Conservation (phyloP, 768 basidiomycete species). For the Lactarius deliciosus region DNA sequence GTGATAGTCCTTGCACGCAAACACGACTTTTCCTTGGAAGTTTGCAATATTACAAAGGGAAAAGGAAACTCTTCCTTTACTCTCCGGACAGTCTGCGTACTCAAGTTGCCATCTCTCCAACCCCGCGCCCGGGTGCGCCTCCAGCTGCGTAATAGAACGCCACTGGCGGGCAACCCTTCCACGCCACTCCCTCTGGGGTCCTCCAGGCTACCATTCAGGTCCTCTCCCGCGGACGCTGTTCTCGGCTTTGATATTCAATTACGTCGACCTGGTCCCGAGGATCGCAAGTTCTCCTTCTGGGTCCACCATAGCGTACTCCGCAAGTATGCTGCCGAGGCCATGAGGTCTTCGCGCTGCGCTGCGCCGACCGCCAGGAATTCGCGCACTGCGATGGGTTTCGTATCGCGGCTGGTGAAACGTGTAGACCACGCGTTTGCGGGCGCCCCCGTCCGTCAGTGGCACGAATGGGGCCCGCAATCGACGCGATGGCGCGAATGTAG, state of each 20-base stretch:
- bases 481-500: slow-evolving; percentile 22
- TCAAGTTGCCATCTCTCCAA: slow-evolving; percentile 14
- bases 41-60: slow-evolving; percentile 16
- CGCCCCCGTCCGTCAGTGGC: slow-evolving; percentile 16
- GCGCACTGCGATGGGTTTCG: slow-evolving; percentile 1
- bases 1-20: slow-evolving; percentile 20
- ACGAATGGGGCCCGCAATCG: slow-evolving; percentile 22
- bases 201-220: slow-evolving; percentile 17
- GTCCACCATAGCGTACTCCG: slow-evolving; percentile 11
- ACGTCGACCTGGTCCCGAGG: slow-evolving; percentile 12
- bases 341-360: not conserved
- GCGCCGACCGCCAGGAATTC: not conserved
- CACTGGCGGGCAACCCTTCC: slow-evolving; percentile 5
- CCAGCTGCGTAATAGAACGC: slow-evolving; percentile 18
- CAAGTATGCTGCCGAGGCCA: slow-evolving; percentile 11
- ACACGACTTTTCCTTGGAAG: slow-evolving; percentile 22
- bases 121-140: slow-evolving; percentile 17
- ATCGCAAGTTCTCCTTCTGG: slow-evolving; percentile 22
- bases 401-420: slow-evolving; percentile 7
- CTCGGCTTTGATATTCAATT: slow-evolving; percentile 23
- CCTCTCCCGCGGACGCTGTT: slow-evolving; percentile 15
- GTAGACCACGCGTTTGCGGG: not conserved
- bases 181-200: slow-evolving; percentile 1
- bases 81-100: slow-evolving; percentile 19
- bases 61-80: not conserved